Percentiles rank a stretch among this genome's conserved stretches.
phyloP scores from a whole-genome alignment of 345 rosid species.

The Erucastrum elatum region DNA sequence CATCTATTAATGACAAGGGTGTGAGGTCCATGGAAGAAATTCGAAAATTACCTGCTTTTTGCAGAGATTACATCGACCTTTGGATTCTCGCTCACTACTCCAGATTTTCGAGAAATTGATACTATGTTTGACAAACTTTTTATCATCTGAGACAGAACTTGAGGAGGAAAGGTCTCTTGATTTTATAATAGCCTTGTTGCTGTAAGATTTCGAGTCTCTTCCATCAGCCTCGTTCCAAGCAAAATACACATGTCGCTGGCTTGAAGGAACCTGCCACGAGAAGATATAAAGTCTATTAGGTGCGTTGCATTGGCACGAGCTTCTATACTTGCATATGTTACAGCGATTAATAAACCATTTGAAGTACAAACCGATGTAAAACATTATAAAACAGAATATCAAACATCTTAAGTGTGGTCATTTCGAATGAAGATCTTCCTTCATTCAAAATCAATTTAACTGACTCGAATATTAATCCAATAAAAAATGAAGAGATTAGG shows the following conservation, averaged over 20 bases:
- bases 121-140: constrained; percentile 67
- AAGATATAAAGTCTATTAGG: constrained; percentile 19
- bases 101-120: constrained; percentile 80
- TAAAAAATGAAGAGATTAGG: not conserved
- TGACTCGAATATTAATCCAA: not conserved
- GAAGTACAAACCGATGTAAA: not conserved
- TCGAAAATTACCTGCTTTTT: constrained; percentile 66
- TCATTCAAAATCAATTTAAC: constrained; percentile 1
- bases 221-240: constrained; percentile 70
- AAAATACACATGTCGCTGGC: constrained; percentile 77
- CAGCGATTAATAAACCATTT: not conserved
- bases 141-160: constrained; percentile 50
- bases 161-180: constrained; percentile 59
- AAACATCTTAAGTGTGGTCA: not conserved
- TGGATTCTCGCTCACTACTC: constrained; percentile 78
- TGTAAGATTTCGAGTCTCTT: constrained; percentile 42
- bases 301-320: constrained; percentile 3
- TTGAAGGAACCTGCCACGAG: constrained; percentile 77
- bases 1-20: not conserved
- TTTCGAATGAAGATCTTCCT: not conserved
- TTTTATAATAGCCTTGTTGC: constrained; percentile 52
- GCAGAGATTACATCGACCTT: constrained; percentile 72
- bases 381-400: constrained; percentile 1
- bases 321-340: constrained; percentile 8
- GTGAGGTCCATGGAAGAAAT: constrained; percentile 1